A percentile compares a stretch with the other conserved stretches of the same genome.
These are phyloP conservation scores for Colletotrichum tropicicola DNA, from an alignment of 2,329 filamentous ascomycete genomes.

Conservation along the genomic window DNA sequence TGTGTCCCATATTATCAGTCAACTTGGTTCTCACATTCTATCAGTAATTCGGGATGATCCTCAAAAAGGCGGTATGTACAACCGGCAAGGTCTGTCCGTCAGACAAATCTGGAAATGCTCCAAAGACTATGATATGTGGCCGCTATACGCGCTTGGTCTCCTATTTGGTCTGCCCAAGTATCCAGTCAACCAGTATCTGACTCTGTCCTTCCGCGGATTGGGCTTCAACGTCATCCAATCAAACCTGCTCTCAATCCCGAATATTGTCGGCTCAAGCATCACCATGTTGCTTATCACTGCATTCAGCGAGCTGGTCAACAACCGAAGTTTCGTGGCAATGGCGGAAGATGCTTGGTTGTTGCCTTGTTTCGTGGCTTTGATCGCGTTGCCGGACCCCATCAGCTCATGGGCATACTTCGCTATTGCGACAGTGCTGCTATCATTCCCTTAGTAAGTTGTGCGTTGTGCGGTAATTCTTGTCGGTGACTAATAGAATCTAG, in stretches of 20 bases:
- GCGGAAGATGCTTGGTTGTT: slow-evolving; percentile 62
- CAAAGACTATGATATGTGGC: slow-evolving; percentile 66
- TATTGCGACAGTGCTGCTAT: slow-evolving; percentile 56
- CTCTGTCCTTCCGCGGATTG: slow-evolving; percentile 35
- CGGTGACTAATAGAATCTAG: slow-evolving; percentile 18
- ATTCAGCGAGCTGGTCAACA: slow-evolving; percentile 58
- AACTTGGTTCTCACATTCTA: too few relatives aligned
- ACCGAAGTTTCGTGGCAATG: slow-evolving; percentile 57
- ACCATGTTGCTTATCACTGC: slow-evolving; percentile 59
- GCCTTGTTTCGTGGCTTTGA: slow-evolving; percentile 60
- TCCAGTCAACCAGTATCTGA: slow-evolving; percentile 37
- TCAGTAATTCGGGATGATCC: slow-evolving; percentile 64
- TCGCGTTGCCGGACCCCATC: slow-evolving; percentile 47
- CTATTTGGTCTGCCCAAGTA: slow-evolving; percentile 44
- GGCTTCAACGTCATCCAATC: slow-evolving; percentile 53
- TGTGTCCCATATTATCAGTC: too few relatives aligned
- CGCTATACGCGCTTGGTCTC: slow-evolving; percentile 58
- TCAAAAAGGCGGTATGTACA: slow-evolving; percentile 65
- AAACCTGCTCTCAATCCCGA: slow-evolving; percentile 48
- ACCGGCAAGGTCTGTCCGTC: slow-evolving; percentile 61
- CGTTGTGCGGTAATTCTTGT: neutral
- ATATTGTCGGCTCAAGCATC: slow-evolving; percentile 60
- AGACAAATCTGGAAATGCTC: slow-evolving; percentile 57
- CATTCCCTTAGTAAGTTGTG: slow-evolving; percentile 55
- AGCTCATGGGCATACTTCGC: slow-evolving; percentile 58